Evolutionary conservation across 768 basidiomycete species (phyloP).

Genomic region (Porpolomopsis calyptriformis): DNA sequence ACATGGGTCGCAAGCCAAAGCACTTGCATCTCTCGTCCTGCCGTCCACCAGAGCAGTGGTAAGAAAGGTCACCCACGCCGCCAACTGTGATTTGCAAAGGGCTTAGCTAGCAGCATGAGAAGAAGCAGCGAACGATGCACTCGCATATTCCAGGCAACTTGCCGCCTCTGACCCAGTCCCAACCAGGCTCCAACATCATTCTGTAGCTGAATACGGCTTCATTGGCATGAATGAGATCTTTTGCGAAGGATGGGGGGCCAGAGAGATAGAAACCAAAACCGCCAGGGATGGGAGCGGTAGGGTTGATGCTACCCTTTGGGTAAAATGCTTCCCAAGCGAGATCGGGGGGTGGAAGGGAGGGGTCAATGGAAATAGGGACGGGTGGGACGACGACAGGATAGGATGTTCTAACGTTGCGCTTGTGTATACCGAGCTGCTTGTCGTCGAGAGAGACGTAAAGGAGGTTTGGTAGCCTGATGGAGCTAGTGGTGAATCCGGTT

Average conservation of each 20-base stretch:
- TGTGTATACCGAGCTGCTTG: conserved; percentile 38
- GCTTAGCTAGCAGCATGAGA: not conserved
- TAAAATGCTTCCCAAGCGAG: conserved; percentile 55
- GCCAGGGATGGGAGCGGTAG: conserved; percentile 37
- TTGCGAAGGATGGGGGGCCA: conserved; percentile 38
- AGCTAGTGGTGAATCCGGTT: conserved; percentile 33
- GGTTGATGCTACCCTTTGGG: conserved; percentile 52
- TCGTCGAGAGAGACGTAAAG: conserved; percentile 30
- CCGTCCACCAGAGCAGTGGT: conserved; percentile 60
- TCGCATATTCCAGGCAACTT: conserved; percentile 65
- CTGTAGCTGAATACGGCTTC: conserved; percentile 58
- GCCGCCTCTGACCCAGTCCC: conserved; percentile 65
- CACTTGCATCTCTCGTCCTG: conserved; percentile 52
- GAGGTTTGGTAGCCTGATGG: conserved; percentile 15
- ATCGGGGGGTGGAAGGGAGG: conserved; percentile 12
- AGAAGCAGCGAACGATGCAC: conserved; percentile 16
- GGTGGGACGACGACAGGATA: conserved; percentile 25
- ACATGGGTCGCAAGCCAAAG: conserved; percentile 66
- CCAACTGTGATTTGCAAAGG: conserved; percentile 41
- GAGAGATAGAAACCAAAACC: conserved; percentile 64
- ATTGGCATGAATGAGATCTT: conserved; percentile 28
- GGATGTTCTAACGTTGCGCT: conserved; percentile 27
- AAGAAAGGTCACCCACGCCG: conserved; percentile 45
- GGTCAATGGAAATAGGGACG: conserved; percentile 2
- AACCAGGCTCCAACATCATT: conserved; percentile 51